Percentiles rank a stretch among this genome's conserved stretches.
Conservation (phyloP, 1,284 basidiomycete genomes). For the Mycosarcoma mackinlayi region DNA sequence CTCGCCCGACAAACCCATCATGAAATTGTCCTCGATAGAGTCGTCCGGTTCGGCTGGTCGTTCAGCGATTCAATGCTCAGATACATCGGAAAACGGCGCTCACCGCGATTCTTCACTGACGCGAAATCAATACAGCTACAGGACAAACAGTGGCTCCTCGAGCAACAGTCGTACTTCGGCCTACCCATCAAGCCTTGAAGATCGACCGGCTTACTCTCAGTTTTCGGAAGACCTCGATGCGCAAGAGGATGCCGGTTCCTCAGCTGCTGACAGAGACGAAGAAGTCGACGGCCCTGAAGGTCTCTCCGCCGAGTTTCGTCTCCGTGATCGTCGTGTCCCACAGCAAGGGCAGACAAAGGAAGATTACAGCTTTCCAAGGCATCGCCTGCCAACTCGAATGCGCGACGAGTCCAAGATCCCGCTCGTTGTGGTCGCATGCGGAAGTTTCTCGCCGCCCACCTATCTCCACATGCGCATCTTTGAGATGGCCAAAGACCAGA, state of each 20-base stretch:
- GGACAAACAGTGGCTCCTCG: slow-evolving; percentile 12
- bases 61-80: background rate
- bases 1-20: slow-evolving; percentile 18
- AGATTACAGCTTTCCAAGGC: slow-evolving; percentile 63
- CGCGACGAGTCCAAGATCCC: slow-evolving; percentile 65
- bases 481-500: slow-evolving; percentile 96
- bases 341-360: slow-evolving; percentile 58
- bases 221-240: slow-evolving; percentile 48
- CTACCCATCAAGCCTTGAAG: slow-evolving; percentile 6
- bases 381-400: slow-evolving; percentile 64
- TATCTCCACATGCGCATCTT: slow-evolving; percentile 84
- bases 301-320: slow-evolving; percentile 6
- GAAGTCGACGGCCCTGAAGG: slow-evolving; percentile 51
- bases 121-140: background rate
- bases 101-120: slow-evolving; percentile 1
- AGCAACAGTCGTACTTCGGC: slow-evolving; percentile 14
- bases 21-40: slow-evolving; percentile 10
- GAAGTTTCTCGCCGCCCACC: slow-evolving; percentile 73
- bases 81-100: background rate
- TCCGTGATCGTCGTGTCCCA: slow-evolving; percentile 42
- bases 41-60: slow-evolving; percentile 7
- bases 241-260: slow-evolving; percentile 43
- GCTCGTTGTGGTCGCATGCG: slow-evolving; percentile 71
- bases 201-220: slow-evolving; percentile 46
- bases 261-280: slow-evolving; percentile 49